Base-by-base conservation (phyloP, 768 basidiomycete genomes). In the Infundibulicybe gibba region DNA sequence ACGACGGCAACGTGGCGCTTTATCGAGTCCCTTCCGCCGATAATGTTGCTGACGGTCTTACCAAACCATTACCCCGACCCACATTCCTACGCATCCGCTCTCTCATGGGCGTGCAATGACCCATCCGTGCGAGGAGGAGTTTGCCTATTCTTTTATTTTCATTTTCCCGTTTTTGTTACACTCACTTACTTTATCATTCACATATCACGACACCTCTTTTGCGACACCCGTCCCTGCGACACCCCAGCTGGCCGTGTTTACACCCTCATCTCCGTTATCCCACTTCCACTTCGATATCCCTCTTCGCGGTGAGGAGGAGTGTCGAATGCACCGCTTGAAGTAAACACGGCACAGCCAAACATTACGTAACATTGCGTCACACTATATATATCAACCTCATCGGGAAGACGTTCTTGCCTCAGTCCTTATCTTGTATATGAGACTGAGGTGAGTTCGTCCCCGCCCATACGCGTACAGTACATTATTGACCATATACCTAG, bases 251-350 rank as follows among this genome's bases (percentile, higher is more conserved):
- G 49, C 12, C 46, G 15, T 2, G 56, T 47, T 9, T 14, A 3
- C 48, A 46, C 40, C 70, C 48, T 21, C 63, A 66, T 53, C 65
- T 62, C 13, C 55, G 41, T 25, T 25, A 25, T 8, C 25, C 25
- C 25, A 25, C 25, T 25, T 25, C 25, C 25, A 25, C 25, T 25
- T 25, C 25, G 25, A 25, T 25, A 8, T 8, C 8, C 8, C 25
- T 8, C 25, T 25, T 25, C 25, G 25, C 25, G 25, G 25, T 25
- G 25, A 25, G 25, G 25, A 25, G 25, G 25, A 25, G 25, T 25
- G 25, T 25, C 25, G 25, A 25, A 25, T 25, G 25, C 25, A 25
- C 25, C 25, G 25, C 25, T 25, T 25, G n/a, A 25, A 3, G 25
- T 8, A 25, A 25, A 25, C 25, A 25, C 25, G 25, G 25, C 8